Evolutionary conservation across 2,329 filamentous ascomycete species (phyloP).

Genomic region (Rutstroemia sp.): DNA sequence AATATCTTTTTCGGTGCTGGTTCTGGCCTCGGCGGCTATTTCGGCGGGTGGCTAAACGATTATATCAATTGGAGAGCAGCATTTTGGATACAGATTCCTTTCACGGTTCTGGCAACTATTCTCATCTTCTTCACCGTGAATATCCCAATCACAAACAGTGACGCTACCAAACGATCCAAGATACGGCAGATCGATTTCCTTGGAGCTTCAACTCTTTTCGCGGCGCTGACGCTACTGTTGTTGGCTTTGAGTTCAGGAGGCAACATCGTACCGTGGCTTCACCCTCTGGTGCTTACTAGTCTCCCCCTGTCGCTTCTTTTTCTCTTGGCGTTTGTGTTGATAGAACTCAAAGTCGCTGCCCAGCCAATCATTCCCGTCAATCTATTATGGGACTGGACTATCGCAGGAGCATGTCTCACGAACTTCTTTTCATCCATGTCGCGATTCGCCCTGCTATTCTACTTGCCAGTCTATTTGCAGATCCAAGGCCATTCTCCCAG

Average conservation of each 20-base stretch:
- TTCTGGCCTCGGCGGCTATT: neutral
- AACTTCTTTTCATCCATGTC: slow-evolving; percentile 65
- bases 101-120: neutral
- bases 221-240: slow-evolving; percentile 62
- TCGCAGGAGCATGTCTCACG: slow-evolving; percentile 59
- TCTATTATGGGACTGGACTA: slow-evolving; percentile 56
- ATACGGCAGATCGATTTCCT: slow-evolving; percentile 61
- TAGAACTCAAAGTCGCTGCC: slow-evolving; percentile 42
- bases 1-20: neutral
- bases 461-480: slow-evolving; percentile 71
- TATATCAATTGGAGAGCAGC: neutral
- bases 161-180: neutral
- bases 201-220: slow-evolving; percentile 56
- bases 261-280: slow-evolving; percentile 50
- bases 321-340: slow-evolving; percentile 31
- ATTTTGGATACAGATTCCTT: neutral
- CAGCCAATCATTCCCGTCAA: slow-evolving; percentile 49
- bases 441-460: slow-evolving; percentile 52
- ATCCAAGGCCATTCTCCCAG: slow-evolving; percentile 55
- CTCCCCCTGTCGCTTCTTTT: slow-evolving; percentile 1
- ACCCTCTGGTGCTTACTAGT: slow-evolving; percentile 43
- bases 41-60: neutral
- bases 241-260: slow-evolving; percentile 58
- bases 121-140: neutral
- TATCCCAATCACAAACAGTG: neutral